These are phyloP conservation scores for Neurospora hispaniola DNA, from an alignment of 495 filamentous ascomycete species.

Conservation along the genomic window DNA sequence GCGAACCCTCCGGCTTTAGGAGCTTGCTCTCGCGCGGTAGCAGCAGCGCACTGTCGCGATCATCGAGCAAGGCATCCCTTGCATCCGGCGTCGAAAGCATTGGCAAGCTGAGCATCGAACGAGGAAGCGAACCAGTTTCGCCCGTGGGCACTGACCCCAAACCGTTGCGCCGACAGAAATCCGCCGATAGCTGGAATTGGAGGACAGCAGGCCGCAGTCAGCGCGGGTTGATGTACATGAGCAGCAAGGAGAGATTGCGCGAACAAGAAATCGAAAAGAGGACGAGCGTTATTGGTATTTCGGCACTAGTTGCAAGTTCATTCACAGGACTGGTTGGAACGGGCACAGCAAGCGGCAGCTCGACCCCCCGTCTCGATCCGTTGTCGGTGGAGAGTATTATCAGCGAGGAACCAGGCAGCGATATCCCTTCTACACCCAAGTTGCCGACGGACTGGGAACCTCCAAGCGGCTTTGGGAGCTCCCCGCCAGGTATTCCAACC, in stretches of 20 bases:
- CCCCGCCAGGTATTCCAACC: slow-evolving; percentile 45
- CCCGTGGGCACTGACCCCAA: slow-evolving; percentile 22
- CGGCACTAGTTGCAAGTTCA: slow-evolving; percentile 19
- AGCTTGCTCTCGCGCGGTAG: slow-evolving; percentile 33
- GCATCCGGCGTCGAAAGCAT: slow-evolving; percentile 47
- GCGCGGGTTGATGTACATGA: slow-evolving; percentile 49
- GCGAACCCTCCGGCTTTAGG: slow-evolving; percentile 33
- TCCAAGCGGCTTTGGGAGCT: slow-evolving; percentile 4
- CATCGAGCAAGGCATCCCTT: slow-evolving; percentile 40
- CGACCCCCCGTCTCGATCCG: slow-evolving; percentile 30
- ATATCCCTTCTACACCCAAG: slow-evolving; percentile 16
- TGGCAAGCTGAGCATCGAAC: slow-evolving; percentile 48
- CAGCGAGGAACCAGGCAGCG: slow-evolving; percentile 35
- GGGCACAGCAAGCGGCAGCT: slow-evolving; percentile 8
- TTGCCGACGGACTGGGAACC: not conserved
- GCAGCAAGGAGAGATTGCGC: slow-evolving; percentile 45
- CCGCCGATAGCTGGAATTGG: slow-evolving; percentile 42
- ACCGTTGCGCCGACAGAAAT: slow-evolving; percentile 32
- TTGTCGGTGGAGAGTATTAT: slow-evolving; percentile 43
- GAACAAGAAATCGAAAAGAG: slow-evolving; percentile 41
- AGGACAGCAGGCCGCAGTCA: slow-evolving; percentile 36
- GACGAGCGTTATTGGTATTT: slow-evolving; percentile 24
- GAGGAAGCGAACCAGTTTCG: slow-evolving; percentile 27
- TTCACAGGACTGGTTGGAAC: slow-evolving; percentile 6
- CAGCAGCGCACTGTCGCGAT: slow-evolving; percentile 33